Conservation (phyloP, 768 basidiomycete species). For the Mycena vitilis region DNA sequence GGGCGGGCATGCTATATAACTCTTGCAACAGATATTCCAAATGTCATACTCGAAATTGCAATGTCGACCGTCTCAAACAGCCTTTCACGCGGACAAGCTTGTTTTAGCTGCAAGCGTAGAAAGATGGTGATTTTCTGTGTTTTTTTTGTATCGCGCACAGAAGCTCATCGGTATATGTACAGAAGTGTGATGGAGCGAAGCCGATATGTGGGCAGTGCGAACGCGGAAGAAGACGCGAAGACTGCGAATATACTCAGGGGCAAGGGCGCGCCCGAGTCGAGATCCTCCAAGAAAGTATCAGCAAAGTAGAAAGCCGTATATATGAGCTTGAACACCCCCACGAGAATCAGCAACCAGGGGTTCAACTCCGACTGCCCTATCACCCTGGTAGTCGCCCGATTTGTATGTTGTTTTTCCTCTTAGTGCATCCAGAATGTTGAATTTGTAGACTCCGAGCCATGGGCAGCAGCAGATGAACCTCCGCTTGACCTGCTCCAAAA, state of each 20-base stretch:
- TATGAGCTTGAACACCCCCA: conserved; percentile 57
- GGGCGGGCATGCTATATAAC: neutral
- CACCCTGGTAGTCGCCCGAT: neutral
- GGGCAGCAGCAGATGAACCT: conserved; percentile 12
- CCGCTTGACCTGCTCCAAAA: conserved; percentile 27
- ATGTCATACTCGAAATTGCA: neutral
- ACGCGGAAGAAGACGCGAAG: conserved; percentile 57
- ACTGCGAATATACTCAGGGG: conserved; percentile 69
- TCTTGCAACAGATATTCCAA: neutral
- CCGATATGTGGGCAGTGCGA: conserved; percentile 67
- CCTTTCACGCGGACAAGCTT: conserved; percentile 32
- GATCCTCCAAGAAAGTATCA: conserved; percentile 63
- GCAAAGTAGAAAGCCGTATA: conserved; percentile 59
- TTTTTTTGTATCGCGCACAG: neutral
- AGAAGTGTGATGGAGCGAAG: conserved; percentile 35
- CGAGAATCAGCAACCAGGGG: neutral
- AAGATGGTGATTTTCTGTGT: conserved; percentile 11
- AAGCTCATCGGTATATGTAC: neutral
- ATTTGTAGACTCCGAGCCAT: neutral
- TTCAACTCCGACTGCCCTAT: conserved; percentile 14
- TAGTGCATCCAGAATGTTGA: neutral
- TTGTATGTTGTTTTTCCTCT: neutral
- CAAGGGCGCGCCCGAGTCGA: conserved; percentile 61
- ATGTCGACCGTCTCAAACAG: neutral
- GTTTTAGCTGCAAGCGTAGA: conserved; percentile 19